Evolutionary conservation across 139 green algal species (phyloP).

Genomic region (Micractinium sp.): DNA sequence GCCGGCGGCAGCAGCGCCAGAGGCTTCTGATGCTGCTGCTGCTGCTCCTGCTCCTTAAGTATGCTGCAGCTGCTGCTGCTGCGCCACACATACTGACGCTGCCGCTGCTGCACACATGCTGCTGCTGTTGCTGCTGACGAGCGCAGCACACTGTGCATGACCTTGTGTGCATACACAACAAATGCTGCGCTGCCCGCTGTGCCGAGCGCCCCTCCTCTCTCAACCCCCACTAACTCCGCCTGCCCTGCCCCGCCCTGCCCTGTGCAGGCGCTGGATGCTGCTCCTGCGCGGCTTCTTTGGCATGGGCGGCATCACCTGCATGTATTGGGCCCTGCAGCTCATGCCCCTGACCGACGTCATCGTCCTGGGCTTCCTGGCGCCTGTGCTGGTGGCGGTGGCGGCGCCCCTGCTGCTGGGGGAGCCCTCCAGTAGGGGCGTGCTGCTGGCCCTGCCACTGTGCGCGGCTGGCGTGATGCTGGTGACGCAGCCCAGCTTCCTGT

Average conservation of each 20-base stretch:
- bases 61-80: background rate
- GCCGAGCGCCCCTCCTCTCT: background rate
- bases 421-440: background rate
- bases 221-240: background rate
- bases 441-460: constrained; percentile 38
- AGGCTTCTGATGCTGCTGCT: background rate
- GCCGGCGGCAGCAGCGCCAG: background rate
- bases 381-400: constrained; percentile 36
- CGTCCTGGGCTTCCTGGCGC: constrained; percentile 46
- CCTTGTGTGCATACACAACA: no score
- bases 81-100: background rate
- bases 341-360: constrained; percentile 45
- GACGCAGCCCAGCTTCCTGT: constrained; percentile 44
- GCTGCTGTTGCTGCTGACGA: no score
- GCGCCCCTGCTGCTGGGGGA: constrained; percentile 6
- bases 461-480: constrained; percentile 45
- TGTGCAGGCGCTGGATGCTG: constrained; percentile 13
- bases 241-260: background rate
- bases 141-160: background rate
- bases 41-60: no score
- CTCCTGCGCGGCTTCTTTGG: constrained; percentile 34
- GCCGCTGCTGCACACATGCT: background rate
- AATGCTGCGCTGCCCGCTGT: no score
- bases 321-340: constrained; percentile 24
- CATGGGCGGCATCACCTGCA: background rate